phyloP scores from a whole-genome alignment of 2,329 filamentous ascomycete genomes.

The Ophiostoma perfectum region DNA sequence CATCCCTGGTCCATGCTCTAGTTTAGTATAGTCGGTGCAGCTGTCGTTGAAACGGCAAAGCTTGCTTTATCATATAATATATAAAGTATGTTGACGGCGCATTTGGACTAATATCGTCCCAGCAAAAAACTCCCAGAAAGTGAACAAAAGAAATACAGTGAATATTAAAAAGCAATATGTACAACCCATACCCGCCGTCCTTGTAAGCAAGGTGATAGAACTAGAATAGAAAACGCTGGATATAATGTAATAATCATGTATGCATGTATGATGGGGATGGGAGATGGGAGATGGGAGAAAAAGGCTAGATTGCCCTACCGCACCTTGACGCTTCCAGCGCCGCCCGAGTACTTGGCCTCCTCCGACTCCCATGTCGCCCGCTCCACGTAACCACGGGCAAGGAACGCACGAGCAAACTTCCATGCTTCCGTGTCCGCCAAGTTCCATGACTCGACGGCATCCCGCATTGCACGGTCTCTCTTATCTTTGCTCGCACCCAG shows the following conservation, averaged over 20 bases:
- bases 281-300: not conserved
- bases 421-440: constrained; percentile 71
- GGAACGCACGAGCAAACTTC: constrained; percentile 65
- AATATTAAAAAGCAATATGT: constrained; percentile 15
- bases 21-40: not conserved
- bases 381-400: constrained; percentile 59
- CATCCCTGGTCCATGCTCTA: constrained; percentile 13
- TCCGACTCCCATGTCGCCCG: constrained; percentile 64
- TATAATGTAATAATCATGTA: not conserved
- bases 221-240: constrained; percentile 10
- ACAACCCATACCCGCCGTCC: constrained; percentile 7
- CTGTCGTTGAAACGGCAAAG: no score
- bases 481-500: constrained; percentile 40
- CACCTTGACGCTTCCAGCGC: constrained; percentile 44
- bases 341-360: constrained; percentile 59
- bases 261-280: not conserved
- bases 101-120: not conserved
- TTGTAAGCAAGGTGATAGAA: not conserved
- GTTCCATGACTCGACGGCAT: constrained; percentile 60
- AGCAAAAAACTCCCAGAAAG: constrained; percentile 12
- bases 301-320: not conserved
- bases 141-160: not conserved
- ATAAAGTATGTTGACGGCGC: not conserved
- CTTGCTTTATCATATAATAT: not conserved
- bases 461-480: constrained; percentile 43